phyloP scores from a whole-genome alignment of 257 asterid genomes.

The Jacaranda copaia region DNA sequence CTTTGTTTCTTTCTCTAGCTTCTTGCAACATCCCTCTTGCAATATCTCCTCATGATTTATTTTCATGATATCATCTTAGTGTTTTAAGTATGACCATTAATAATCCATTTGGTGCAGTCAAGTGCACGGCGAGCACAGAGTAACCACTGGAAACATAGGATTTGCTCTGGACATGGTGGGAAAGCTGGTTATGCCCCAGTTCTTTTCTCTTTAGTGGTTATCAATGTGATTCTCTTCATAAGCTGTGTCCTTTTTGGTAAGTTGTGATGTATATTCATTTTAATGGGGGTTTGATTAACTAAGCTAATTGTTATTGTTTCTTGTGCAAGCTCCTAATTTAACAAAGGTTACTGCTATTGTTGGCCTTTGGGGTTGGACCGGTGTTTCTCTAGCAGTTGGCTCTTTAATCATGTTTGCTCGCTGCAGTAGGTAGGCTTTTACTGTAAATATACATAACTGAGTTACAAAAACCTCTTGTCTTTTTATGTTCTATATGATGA shows the following conservation, averaged over 20 bases:
- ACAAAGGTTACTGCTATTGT: conserved; percentile 85
- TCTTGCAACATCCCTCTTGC: conserved; percentile 20
- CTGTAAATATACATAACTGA: conserved; percentile 28
- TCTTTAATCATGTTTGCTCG: conserved; percentile 76
- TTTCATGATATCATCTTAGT: conserved; percentile 15
- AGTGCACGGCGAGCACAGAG: conserved; percentile 61
- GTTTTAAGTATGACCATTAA: conserved; percentile 44
- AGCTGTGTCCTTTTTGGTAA: conserved; percentile 79
- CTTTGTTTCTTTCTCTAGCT: conserved; percentile 2
- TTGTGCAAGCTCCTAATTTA: conserved; percentile 79
- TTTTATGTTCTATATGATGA: conserved; percentile 19
- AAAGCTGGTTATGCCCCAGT: conserved; percentile 80
- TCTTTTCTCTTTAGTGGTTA: conserved; percentile 67
- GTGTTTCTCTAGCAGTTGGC: conserved; percentile 72
- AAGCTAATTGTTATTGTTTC: conserved; percentile 43
- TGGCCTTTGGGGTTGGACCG: conserved; percentile 97
- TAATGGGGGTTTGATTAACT: conserved; percentile 36
- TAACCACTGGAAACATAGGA: conserved; percentile 60
- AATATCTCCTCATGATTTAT: conserved; percentile 23
- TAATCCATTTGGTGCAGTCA: conserved; percentile 63
- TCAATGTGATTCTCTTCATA: conserved; percentile 73
- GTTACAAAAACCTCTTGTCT: conserved; percentile 22
- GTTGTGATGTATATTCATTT: conserved; percentile 39
- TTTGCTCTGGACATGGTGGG: conserved; percentile 62
- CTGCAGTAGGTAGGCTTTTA: conserved; percentile 75